Conservation (phyloP, 2,329 filamentous ascomycete species). For the Decorospora gaudefroyi region DNA sequence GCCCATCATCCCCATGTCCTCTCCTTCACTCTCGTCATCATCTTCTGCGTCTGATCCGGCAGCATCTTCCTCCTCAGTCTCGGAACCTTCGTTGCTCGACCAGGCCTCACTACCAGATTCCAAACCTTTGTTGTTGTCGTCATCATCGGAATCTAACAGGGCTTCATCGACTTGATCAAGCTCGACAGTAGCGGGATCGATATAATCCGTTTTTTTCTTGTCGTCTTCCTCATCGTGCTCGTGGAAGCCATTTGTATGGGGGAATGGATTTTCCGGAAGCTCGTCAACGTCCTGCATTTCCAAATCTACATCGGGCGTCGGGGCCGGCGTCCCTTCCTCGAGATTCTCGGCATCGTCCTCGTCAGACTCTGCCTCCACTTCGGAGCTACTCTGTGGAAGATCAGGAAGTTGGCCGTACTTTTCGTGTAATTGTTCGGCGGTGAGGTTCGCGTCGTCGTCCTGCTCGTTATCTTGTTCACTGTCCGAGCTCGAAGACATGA, state of each 20-base stretch:
- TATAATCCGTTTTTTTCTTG: conserved; percentile 25
- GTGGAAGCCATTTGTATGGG: conserved; percentile 32
- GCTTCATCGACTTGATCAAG: conserved; percentile 50
- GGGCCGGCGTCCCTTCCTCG: conserved; percentile 30
- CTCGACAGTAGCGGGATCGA: conserved; percentile 46
- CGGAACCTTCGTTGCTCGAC: conserved; percentile 46
- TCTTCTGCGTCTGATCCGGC: conserved; percentile 22
- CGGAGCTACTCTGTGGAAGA: conserved; percentile 42
- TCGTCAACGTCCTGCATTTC: conserved; percentile 27
- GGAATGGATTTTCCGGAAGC: conserved; percentile 15
- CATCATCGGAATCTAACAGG: conserved; percentile 46
- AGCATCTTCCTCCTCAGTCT: conserved; percentile 25
- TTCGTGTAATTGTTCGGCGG: conserved; percentile 67
- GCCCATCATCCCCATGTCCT: conserved; percentile 41
- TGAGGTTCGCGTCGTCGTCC: conserved; percentile 67
- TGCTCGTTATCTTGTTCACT: conserved; percentile 49
- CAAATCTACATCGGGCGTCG: conserved; percentile 40
- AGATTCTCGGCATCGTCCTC: conserved; percentile 40
- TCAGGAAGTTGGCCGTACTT: conserved; percentile 71
- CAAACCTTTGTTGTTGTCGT: conserved; percentile 36
- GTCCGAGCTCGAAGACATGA: conserved; percentile 43
- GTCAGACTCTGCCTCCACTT: conserved; percentile 37
- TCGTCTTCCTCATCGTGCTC: conserved; percentile 19
- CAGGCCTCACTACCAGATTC: conserved; percentile 45
- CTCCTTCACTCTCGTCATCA: conserved; percentile 45